Percentiles rank a stretch among this genome's conserved stretches.
phyloP scores from a whole-genome alignment of 2,329 filamentous ascomycete genomes.

The Scorias spongiosa region DNA sequence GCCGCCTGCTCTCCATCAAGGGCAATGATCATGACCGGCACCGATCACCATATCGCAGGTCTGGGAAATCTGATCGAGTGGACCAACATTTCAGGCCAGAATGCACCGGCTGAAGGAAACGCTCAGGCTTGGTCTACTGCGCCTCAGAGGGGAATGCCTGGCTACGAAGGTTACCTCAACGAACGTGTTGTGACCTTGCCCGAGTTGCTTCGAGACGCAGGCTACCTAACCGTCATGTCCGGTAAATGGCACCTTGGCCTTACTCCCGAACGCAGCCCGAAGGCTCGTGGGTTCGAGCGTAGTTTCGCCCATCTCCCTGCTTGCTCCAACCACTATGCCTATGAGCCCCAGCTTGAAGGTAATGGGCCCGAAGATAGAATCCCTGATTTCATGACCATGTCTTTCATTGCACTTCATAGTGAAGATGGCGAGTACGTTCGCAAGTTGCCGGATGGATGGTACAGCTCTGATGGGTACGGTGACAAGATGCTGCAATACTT shows the following conservation, averaged over 20 bases:
- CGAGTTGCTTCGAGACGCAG: constrained; percentile 42
- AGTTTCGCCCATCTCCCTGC: constrained; percentile 46
- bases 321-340: constrained; percentile 43
- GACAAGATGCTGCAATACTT: constrained; percentile 25
- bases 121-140: constrained; percentile 31
- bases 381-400: constrained; percentile 28
- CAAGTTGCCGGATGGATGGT: constrained; percentile 24
- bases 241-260: constrained; percentile 51
- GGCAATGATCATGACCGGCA: constrained; percentile 52
- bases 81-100: constrained; percentile 39
- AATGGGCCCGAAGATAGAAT: constrained; percentile 15
- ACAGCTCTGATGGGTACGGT: constrained; percentile 24
- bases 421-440: constrained; percentile 26
- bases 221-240: constrained; percentile 45
- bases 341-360: constrained; percentile 30
- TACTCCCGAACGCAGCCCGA: constrained; percentile 40
- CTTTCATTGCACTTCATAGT: constrained; percentile 24
- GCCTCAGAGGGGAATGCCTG: constrained; percentile 41
- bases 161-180: constrained; percentile 50
- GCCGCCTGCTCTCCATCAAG: constrained; percentile 50
- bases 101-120: constrained; percentile 35
- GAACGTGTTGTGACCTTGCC: constrained; percentile 42
- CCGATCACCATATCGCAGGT: constrained; percentile 44
- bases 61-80: constrained; percentile 45
- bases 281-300: constrained; percentile 42